Evolutionary conservation across 169 alveolate genomes (phyloP).

Genomic region (Blepharisma undulans): DNA sequence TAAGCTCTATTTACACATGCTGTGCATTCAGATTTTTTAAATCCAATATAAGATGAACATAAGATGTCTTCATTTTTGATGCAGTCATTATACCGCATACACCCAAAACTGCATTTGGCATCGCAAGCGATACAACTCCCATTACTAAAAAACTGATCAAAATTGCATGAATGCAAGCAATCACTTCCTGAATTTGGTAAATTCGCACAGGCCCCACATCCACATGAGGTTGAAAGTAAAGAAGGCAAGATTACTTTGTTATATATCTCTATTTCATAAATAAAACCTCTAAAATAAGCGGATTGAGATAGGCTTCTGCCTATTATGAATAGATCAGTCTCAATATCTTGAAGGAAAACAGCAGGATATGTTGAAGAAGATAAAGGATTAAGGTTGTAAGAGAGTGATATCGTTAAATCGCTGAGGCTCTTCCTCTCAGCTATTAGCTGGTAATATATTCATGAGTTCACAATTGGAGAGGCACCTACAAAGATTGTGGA

Average conservation of each 20-base stretch:
- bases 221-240: background rate
- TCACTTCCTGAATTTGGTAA: background rate
- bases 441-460: too few species aligned
- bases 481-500: too few species aligned
- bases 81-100: background rate
- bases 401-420: too few species aligned
- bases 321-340: background rate
- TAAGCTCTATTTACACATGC: background rate
- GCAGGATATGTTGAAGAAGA: background rate
- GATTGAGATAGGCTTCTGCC: background rate
- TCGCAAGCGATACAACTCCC: background rate
- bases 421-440: too few species aligned
- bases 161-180: background rate
- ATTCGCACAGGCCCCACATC: background rate
- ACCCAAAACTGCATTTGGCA: background rate
- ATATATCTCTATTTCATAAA: slow-evolving; percentile 7
- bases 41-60: background rate
- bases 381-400: background rate
- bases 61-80: background rate
- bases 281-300: background rate
- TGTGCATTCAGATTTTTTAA: background rate
- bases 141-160: background rate
- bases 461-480: too few species aligned
- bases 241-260: background rate
- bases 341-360: slow-evolving; percentile 3